A percentile compares a stretch with the other conserved stretches of the same genome.
Evolutionary conservation across 75 land plant genomes (phyloP).

Genomic region (Selaginella tamariscina): DNA sequence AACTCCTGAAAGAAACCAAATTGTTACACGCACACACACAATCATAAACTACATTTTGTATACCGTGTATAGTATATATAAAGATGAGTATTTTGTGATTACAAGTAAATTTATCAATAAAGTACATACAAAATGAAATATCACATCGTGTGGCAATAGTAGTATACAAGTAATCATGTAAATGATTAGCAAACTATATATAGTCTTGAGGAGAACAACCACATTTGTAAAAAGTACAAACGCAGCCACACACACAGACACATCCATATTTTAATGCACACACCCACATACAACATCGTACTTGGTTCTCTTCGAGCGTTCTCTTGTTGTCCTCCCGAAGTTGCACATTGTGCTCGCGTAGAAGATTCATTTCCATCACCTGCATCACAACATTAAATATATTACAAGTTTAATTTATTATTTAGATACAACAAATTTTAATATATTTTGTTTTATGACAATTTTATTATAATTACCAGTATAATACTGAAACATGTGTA

Average conservation of each 20-base stretch:
- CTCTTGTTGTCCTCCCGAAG: slow-evolving; percentile 79
- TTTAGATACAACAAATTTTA: no score
- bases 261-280: background rate
- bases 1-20: slow-evolving; percentile 40
- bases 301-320: slow-evolving; percentile 87
- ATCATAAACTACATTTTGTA: no score
- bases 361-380: slow-evolving; percentile 67
- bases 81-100: no score
- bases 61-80: background rate
- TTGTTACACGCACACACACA: background rate
- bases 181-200: no score
- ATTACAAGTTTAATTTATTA: background rate
- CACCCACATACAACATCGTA: slow-evolving; percentile 11
- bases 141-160: no score
- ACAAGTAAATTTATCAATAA: no score
- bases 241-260: slow-evolving; percentile 5
- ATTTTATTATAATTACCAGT: no score
- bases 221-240: background rate
- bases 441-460: no score
- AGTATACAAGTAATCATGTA: no score
- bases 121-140: no score
- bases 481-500: no score
- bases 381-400: slow-evolving; percentile 17
- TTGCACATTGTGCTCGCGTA: slow-evolving; percentile 83
- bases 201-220: no score